Base-by-base conservation (phyloP, 2,329 filamentous ascomycete species). In the Teratosphaeria nubilosa region DNA sequence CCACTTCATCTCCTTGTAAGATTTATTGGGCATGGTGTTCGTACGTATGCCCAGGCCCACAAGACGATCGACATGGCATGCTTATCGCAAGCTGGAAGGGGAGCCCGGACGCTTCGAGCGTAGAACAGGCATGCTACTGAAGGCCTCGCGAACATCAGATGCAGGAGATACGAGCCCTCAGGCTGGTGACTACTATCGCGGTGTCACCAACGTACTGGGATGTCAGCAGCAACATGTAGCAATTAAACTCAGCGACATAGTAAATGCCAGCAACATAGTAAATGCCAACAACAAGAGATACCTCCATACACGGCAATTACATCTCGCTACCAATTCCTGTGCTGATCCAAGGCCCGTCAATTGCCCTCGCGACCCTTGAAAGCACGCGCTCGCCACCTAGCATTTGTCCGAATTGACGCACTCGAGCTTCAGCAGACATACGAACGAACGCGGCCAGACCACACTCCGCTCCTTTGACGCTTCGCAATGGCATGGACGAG, bases 361-460 rank as follows among this genome's bases (percentile, higher is more conserved):
- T 61, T 16, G 76, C 63, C 34, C 64, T 68, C 57, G 78, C 80
- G 3, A 84, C 78, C 53, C 79, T 75, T 6, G 72, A 70, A 62
- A 88, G 59, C 31, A 86, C 74, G 51, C 73, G 76, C 30, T 70
- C 70, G 1, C 84, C 82, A 1, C 84, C 82, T 59, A 87, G 69
- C 9, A 84, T 7, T 0, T 65, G 66, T 45, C 75, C 77, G 64
- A 88, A 86, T 1, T 67, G 66, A 45, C 66, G 64, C 5, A 78
- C 64, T 60, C 84, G 78, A 63, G 83, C 76, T 16, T 74, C 72
- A 1, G 65, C 64, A 1, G 72, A 63, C 83, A 88, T 86, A 51
- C 73, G 71, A 1, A 87, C 70, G 63, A 89, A 86, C 1, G 69
- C 74, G 1, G 77, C 70, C 25, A 88, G 65, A 0, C 80, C 82